phyloP scores from a whole-genome alignment of 2,329 filamentous ascomycete genomes.

The Annulohypoxylon truncatum region DNA sequence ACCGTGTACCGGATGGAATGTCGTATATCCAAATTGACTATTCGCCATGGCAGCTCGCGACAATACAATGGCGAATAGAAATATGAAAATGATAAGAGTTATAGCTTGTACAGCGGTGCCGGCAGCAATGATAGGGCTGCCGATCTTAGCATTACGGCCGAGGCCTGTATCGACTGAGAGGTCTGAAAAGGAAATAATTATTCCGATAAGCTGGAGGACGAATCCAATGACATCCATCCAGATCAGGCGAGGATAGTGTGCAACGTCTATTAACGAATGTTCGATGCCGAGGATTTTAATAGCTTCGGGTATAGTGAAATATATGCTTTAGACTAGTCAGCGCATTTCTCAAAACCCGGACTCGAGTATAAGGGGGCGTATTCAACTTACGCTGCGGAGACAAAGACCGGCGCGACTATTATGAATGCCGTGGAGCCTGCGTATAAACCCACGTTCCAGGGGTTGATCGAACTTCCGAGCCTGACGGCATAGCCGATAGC shows the following conservation, averaged over 20 bases:
- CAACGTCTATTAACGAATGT: conserved; percentile 46
- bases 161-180: conserved; percentile 35
- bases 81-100: conserved; percentile 41
- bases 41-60: conserved; percentile 41
- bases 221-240: conserved; percentile 45
- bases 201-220: conserved; percentile 45
- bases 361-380: neutral
- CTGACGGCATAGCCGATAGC: conserved; percentile 43
- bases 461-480: conserved; percentile 39
- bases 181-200: conserved; percentile 46
- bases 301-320: conserved; percentile 44
- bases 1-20: conserved; percentile 45
- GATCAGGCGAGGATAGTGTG: conserved; percentile 43
- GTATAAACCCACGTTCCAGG: conserved; percentile 44
- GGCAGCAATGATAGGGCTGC: conserved; percentile 41
- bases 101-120: conserved; percentile 46
- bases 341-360: neutral
- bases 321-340: conserved; percentile 45
- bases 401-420: conserved; percentile 46
- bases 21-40: conserved; percentile 46
- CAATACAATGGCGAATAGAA: conserved; percentile 43
- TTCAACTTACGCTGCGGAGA: conserved; percentile 45
- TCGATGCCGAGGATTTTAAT: conserved; percentile 46
- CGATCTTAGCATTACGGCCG: conserved; percentile 30
- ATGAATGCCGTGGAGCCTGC: conserved; percentile 42